These are phyloP conservation scores for Chlamydomonas sp. DNA, from an alignment of 139 green algal genomes.

Conservation along the genomic window DNA sequence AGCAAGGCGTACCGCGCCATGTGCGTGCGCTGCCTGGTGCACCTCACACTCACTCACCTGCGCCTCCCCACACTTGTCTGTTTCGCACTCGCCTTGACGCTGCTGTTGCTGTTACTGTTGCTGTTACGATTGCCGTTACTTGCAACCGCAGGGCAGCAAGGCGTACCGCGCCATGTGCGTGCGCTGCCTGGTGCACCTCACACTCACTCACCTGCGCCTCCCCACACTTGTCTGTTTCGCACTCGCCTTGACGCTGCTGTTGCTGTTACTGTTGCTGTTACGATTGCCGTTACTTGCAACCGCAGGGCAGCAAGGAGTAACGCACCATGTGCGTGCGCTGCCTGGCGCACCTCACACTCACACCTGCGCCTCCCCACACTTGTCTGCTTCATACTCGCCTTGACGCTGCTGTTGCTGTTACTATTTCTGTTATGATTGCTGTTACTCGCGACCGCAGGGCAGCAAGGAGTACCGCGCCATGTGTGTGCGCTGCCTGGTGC, in stretches of 20 bases:
- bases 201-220: too few relatives aligned
- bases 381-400: too few relatives aligned
- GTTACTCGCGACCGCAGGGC: too few relatives aligned
- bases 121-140: too few relatives aligned
- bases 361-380: too few relatives aligned
- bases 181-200: constrained; percentile 31
- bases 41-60: constrained; percentile 9
- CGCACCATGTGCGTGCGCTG: constrained; percentile 32
- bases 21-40: constrained; percentile 35
- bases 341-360: constrained; percentile 22
- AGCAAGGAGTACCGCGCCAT: constrained; percentile 40
- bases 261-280: constrained; percentile 19
- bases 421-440: too few relatives aligned
- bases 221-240: too few relatives aligned
- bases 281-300: too few relatives aligned
- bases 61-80: too few relatives aligned
- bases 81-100: too few relatives aligned
- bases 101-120: constrained; percentile 17
- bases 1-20: constrained; percentile 40
- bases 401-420: constrained; percentile 17
- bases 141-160: too few relatives aligned
- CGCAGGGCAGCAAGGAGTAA: constrained; percentile 48
- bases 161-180: constrained; percentile 31
- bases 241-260: too few relatives aligned
- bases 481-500: constrained; percentile 35